phyloP scores from a whole-genome alignment of 2,329 filamentous ascomycete genomes.

The Tolypocladium tropicale region DNA sequence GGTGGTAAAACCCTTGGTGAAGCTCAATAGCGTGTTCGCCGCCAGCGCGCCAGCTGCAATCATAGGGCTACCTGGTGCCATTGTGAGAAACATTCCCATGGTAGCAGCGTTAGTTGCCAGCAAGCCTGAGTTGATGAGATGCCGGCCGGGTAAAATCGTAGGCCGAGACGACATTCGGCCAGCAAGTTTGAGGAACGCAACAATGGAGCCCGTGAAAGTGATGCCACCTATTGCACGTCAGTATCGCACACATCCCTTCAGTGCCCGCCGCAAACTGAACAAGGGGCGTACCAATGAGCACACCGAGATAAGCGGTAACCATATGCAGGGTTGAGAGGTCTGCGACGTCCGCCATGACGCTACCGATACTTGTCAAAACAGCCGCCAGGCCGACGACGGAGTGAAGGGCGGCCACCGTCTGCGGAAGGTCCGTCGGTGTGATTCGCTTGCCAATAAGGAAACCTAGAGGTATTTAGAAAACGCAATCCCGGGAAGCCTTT shows the following conservation, averaged over 20 bases:
- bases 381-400: constrained; percentile 85
- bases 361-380: constrained; percentile 79
- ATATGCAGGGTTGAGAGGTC: constrained; percentile 70
- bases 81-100: constrained; percentile 73
- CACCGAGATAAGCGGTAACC: constrained; percentile 76
- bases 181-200: constrained; percentile 80
- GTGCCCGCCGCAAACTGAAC: not conserved
- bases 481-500: not conserved
- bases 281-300: constrained; percentile 54
- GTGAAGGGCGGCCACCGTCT: constrained; percentile 81
- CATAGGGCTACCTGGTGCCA: constrained; percentile 68
- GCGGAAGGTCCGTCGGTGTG: constrained; percentile 77
- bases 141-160: constrained; percentile 60
- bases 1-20: constrained; percentile 79
- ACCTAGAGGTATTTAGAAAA: constrained; percentile 28
- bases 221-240: constrained; percentile 47
- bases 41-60: constrained; percentile 71
- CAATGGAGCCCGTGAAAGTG: constrained; percentile 84
- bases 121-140: constrained; percentile 64
- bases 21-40: constrained; percentile 68
- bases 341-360: constrained; percentile 64
- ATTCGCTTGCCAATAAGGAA: constrained; percentile 76
- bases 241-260: constrained; percentile 1
- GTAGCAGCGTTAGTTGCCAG: constrained; percentile 70
- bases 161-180: constrained; percentile 75